Evolutionary conservation across 352 stramenopile genomes (phyloP).

Genomic region (Phytophthora fragariaefolia): DNA sequence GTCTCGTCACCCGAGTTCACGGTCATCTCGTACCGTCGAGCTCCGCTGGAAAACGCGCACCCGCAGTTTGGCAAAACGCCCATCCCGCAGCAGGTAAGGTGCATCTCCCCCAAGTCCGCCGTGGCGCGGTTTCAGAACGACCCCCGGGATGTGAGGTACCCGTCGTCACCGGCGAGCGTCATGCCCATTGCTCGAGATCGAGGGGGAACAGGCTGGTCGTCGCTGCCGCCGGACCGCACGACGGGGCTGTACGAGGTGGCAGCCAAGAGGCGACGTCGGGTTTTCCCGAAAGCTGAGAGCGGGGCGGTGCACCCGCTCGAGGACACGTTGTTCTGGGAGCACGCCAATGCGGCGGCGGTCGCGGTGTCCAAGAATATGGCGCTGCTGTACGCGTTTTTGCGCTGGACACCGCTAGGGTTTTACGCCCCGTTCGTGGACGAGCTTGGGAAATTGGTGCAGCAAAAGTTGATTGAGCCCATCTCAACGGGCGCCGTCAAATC

Average conservation of each 20-base stretch:
- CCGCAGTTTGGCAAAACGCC: constrained; percentile 1
- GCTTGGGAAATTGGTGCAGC: constrained; percentile 49
- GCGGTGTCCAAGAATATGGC: constrained; percentile 67
- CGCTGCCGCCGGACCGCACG: neutral
- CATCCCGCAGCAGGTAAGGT: constrained; percentile 5
- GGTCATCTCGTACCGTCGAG: constrained; percentile 75
- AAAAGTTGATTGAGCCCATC: constrained; percentile 42
- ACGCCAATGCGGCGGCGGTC: constrained; percentile 46
- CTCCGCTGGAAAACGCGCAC: constrained; percentile 40
- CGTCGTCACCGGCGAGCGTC: constrained; percentile 2
- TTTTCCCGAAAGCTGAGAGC: neutral
- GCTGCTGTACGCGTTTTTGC: constrained; percentile 54
- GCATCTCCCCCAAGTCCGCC: constrained; percentile 1
- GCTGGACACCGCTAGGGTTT: constrained; percentile 53
- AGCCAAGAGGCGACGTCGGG: constrained; percentile 16
- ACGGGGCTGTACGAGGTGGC: constrained; percentile 5
- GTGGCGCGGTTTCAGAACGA: neutral
- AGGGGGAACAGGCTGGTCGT: neutral
- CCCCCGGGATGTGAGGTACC: neutral
- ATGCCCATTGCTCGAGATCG: constrained; percentile 11
- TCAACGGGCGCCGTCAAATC: constrained; percentile 10
- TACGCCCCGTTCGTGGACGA: constrained; percentile 60
- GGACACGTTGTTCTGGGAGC: constrained; percentile 64
- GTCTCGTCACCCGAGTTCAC: constrained; percentile 69
- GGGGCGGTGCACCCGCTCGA: constrained; percentile 32